Percentiles rank a stretch among this genome's conserved stretches.
Evolutionary conservation across 1,284 basidiomycete genomes (phyloP).

Genomic region (Pascua sp.): DNA sequence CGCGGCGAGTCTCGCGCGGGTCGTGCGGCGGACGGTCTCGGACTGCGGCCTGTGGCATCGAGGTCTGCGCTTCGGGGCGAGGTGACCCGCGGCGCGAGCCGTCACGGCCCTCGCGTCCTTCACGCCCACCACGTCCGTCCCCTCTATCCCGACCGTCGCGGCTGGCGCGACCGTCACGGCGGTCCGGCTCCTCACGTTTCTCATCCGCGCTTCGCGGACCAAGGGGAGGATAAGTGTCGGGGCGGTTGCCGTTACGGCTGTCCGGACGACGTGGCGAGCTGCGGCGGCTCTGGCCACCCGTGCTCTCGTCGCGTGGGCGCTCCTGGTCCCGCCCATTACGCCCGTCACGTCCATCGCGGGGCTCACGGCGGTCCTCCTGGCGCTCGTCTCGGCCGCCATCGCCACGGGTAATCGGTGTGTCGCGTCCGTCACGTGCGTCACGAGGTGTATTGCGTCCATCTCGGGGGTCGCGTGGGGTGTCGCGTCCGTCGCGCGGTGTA

Average conservation of each 20-base stretch:
- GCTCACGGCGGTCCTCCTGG: not conserved
- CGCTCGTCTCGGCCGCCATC: conserved; percentile 2
- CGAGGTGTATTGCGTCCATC: not conserved
- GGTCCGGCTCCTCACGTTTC: not conserved
- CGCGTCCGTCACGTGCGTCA: not conserved
- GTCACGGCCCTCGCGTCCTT: too few species aligned
- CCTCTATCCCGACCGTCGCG: not conserved
- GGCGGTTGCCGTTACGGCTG: not conserved
- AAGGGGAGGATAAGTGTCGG: too few species aligned
- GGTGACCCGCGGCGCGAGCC: too few species aligned
- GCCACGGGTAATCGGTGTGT: not conserved
- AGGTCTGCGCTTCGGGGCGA: too few species aligned
- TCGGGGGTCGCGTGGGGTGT: not conserved
- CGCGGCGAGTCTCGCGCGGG: too few species aligned
- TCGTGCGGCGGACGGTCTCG: too few species aligned
- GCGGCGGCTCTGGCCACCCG: too few species aligned
- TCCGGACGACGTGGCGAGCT: not conserved
- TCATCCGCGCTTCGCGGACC: not conserved
- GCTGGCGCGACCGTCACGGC: not conserved
- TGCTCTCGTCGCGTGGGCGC: not conserved
- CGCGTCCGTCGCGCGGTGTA: not conserved
- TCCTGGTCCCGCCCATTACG: not conserved
- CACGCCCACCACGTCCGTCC: too few species aligned
- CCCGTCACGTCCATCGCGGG: not conserved
- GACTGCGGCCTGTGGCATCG: too few species aligned